Conservation (phyloP, 106 monocot genomes). For the Gastrodia elata region DNA sequence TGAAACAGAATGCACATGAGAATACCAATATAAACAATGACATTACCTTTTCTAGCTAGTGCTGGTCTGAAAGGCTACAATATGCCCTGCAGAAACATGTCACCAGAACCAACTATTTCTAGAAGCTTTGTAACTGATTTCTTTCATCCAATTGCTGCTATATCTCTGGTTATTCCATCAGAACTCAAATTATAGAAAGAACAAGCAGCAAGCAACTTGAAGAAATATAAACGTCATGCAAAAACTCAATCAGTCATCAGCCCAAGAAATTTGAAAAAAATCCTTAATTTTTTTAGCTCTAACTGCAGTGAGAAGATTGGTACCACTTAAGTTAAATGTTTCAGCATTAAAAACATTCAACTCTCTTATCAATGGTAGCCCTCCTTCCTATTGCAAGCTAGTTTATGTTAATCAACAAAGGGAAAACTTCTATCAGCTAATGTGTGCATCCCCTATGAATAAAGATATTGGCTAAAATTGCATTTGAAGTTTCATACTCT, state of each 20-base stretch:
- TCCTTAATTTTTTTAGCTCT: neutral
- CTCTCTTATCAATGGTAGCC: neutral
- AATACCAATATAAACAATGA: neutral
- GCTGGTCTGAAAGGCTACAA: neutral
- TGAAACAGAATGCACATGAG: neutral
- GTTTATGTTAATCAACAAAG: neutral
- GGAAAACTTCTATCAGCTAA: neutral
- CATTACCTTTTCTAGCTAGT: neutral
- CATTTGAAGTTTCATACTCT: neutral
- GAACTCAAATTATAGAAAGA: neutral
- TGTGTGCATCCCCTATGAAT: neutral
- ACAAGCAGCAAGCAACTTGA: neutral
- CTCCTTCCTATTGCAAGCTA: neutral
- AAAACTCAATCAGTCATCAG: neutral
- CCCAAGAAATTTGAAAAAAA: neutral
- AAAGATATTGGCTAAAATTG: neutral
- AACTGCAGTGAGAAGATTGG: neutral
- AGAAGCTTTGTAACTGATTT: neutral
- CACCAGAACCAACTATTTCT: neutral
- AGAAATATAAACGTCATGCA: neutral
- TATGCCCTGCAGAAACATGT: neutral
- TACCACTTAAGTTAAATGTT: neutral
- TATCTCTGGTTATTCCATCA: neutral
- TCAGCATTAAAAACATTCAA: neutral
- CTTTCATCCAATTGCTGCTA: neutral